These are phyloP conservation scores for Agrocybe pediades DNA, from an alignment of 768 basidiomycete species.

Conservation along the genomic window DNA sequence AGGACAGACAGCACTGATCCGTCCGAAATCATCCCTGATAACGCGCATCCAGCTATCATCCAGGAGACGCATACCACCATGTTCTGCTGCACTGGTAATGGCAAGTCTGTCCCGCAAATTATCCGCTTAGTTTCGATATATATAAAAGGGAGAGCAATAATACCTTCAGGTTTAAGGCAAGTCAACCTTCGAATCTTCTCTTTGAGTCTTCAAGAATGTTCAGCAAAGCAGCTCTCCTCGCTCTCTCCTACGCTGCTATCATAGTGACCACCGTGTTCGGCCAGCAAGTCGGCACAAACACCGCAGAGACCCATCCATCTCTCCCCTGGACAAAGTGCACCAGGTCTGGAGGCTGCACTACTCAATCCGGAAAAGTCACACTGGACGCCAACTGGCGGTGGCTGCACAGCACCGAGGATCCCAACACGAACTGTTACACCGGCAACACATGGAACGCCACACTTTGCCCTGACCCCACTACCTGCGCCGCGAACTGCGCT, in stretches of 20 bases:
- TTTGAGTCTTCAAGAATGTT: conserved; percentile 30
- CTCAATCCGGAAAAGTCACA: conserved; percentile 35
- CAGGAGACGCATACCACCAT: no score
- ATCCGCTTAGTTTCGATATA: no score
- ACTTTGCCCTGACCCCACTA: conserved; percentile 47
- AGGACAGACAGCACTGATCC: no score
- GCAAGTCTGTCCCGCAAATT: no score
- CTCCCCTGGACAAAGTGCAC: conserved; percentile 50
- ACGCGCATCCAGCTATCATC: no score
- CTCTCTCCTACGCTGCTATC: conserved; percentile 40
- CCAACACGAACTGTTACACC: conserved; percentile 50
- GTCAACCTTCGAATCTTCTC: no score
- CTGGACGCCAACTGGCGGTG: conserved; percentile 63
- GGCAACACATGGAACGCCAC: conserved; percentile 56
- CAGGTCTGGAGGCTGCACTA: conserved; percentile 36
- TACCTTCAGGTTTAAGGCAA: no score
- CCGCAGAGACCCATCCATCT: conserved; percentile 51
- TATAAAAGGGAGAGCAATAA: no score
- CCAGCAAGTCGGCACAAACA: conserved; percentile 55
- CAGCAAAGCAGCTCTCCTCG: conserved; percentile 36
- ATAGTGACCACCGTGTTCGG: no score
- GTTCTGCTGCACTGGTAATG: no score
- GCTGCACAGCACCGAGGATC: conserved; percentile 39
- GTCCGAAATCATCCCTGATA: no score
- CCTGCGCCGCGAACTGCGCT: conserved; percentile 46